Evolutionary conservation across 345 rosid genomes (phyloP).

Genomic region (Dovyalis caffra): DNA sequence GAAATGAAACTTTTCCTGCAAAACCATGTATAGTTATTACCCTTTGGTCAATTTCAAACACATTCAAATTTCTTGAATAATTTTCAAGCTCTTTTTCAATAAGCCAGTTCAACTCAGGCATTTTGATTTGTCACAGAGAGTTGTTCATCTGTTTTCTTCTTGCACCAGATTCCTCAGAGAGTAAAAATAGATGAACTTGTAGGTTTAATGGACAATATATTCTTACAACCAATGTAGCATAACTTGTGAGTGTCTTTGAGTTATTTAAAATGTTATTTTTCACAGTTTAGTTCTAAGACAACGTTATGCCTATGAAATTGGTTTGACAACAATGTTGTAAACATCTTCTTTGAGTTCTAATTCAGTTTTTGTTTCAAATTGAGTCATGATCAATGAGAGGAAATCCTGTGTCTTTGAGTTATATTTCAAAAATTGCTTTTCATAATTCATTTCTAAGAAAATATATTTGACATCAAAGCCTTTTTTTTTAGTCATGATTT

Average conservation of each 20-base stretch:
- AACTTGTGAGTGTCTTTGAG: background rate
- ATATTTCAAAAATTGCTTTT: background rate
- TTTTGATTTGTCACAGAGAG: too few species aligned
- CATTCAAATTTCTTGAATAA: too few species aligned
- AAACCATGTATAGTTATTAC: background rate
- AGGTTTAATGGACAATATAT: background rate
- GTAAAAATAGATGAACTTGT: background rate
- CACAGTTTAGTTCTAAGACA: background rate
- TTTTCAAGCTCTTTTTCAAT: background rate
- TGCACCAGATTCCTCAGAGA: background rate
- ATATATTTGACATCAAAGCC: too few species aligned
- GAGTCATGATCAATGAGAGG: background rate
- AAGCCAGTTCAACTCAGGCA: background rate
- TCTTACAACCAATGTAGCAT: background rate
- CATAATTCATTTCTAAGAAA: background rate
- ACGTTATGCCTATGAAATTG: background rate
- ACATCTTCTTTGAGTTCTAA: background rate
- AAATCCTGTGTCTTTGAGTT: background rate
- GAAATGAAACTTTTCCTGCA: background rate
- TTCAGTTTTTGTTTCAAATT: too few species aligned
- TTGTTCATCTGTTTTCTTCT: background rate
- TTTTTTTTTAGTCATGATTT: background rate
- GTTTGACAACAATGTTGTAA: background rate
- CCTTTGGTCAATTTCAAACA: background rate
- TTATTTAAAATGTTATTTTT: too few species aligned